Conservation (phyloP, 495 filamentous ascomycete species). For the Penicillium arizonense region DNA sequence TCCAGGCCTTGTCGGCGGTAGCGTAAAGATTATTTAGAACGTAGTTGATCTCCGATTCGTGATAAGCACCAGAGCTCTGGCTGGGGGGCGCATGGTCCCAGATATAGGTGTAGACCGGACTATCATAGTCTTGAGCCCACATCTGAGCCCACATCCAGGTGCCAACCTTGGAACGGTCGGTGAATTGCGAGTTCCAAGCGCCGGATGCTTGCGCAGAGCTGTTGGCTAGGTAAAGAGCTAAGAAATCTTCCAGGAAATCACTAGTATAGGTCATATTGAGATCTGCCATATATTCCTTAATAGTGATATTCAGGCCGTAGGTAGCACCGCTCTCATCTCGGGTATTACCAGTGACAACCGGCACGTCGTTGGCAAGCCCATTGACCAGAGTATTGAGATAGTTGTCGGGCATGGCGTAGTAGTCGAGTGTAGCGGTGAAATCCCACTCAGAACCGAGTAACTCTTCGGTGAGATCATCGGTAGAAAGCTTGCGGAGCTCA, state of each 20-base stretch:
- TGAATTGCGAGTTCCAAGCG: constrained; percentile 26
- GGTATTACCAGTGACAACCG: constrained; percentile 30
- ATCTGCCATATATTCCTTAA: constrained; percentile 14
- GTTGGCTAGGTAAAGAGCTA: constrained; percentile 22
- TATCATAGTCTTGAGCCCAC: constrained; percentile 20
- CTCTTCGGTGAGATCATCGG: constrained; percentile 27
- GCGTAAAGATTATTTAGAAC: constrained; percentile 25
- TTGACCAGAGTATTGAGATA: constrained; percentile 24
- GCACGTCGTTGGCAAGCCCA: constrained; percentile 38
- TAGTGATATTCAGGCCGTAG: constrained; percentile 15
- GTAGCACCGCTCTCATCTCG: constrained; percentile 31
- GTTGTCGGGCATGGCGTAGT: constrained; percentile 26
- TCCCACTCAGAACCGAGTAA: no score
- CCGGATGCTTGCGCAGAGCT: constrained; percentile 17
- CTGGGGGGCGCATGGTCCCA: constrained; percentile 30
- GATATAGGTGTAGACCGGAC: constrained; percentile 27
- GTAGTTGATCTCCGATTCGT: constrained; percentile 32
- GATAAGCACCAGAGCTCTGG: constrained; percentile 26
- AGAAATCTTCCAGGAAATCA: constrained; percentile 16
- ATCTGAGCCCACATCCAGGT: constrained; percentile 25
- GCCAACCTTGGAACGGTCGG: constrained; percentile 7
- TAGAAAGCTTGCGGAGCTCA: constrained; percentile 22
- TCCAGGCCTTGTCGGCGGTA: constrained; percentile 22
- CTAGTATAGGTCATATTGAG: constrained; percentile 22
- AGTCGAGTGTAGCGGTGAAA: constrained; percentile 27